phyloP scores from a whole-genome alignment of 305 asterid species.

The Withania somnifera region DNA sequence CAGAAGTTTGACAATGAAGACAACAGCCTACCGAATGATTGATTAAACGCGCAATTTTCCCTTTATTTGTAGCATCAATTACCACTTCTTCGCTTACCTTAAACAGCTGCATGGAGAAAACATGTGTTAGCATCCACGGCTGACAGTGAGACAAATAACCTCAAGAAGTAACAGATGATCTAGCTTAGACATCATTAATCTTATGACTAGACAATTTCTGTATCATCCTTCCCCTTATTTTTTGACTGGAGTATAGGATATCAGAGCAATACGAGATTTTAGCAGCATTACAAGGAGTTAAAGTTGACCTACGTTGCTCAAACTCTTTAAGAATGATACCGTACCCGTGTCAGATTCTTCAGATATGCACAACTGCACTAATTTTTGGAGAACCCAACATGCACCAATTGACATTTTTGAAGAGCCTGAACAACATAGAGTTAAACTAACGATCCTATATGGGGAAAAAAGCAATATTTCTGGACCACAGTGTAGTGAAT shows the following conservation, averaged over 20 bases:
- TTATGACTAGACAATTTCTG: not conserved
- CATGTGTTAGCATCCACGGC: not conserved
- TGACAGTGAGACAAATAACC: not conserved
- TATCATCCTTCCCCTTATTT: too few relatives aligned
- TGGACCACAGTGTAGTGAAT: not conserved
- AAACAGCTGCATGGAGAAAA: conserved; percentile 56
- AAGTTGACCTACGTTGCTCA: too few relatives aligned
- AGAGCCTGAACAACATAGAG: too few relatives aligned
- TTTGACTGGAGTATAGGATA: not conserved
- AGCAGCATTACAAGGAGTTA: not conserved
- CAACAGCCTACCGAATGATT: conserved; percentile 76
- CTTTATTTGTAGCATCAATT: conserved; percentile 81
- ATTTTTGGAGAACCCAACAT: too few relatives aligned
- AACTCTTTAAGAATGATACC: too few relatives aligned
- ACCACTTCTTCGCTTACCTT: conserved; percentile 91
- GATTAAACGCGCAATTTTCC: conserved; percentile 92
- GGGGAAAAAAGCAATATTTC: not conserved
- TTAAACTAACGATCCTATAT: not conserved
- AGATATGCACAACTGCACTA: too few relatives aligned
- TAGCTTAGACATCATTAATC: not conserved
- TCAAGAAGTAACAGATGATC: not conserved
- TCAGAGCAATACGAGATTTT: not conserved
- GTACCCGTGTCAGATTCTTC: too few relatives aligned
- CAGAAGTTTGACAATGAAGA: not conserved
- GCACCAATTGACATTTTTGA: too few relatives aligned